These are phyloP conservation scores for Ophiobolus disseminans DNA, from an alignment of 2,329 filamentous ascomycete genomes.

Conservation along the genomic window DNA sequence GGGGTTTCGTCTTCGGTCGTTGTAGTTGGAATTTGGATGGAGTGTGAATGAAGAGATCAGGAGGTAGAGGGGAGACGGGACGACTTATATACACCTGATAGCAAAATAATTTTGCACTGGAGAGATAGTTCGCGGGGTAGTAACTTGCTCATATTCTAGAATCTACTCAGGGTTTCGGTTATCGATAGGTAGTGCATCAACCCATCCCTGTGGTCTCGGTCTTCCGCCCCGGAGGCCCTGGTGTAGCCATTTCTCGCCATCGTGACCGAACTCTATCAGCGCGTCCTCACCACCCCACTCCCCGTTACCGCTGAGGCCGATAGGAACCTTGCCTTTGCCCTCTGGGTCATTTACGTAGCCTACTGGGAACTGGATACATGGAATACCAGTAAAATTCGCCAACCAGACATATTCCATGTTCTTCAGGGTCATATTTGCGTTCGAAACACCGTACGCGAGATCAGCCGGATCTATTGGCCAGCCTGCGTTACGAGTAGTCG, in stretches of 20 bases:
- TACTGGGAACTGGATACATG: constrained; percentile 75
- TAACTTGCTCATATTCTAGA: too few species aligned
- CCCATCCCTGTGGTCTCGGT: constrained; percentile 46
- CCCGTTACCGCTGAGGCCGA: constrained; percentile 62
- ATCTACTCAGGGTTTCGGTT: too few species aligned
- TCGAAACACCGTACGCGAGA: constrained; percentile 68
- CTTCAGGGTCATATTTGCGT: constrained; percentile 74
- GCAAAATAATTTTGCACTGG: too few species aligned
- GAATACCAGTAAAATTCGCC: constrained; percentile 81
- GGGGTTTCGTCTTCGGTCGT: too few species aligned
- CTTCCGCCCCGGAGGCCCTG: constrained; percentile 45
- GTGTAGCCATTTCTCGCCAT: constrained; percentile 58
- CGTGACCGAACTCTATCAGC: constrained; percentile 60
- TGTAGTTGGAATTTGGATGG: too few species aligned
- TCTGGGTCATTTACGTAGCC: constrained; percentile 74
- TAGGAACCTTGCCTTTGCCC: constrained; percentile 61
- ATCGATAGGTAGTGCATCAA: constrained; percentile 51
- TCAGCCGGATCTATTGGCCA: constrained; percentile 76
- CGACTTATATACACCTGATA: too few species aligned
- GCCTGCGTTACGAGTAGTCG: constrained; percentile 76
- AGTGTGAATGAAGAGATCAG: too few species aligned
- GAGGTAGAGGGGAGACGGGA: too few species aligned
- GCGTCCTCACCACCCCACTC: constrained; percentile 63
- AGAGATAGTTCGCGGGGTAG: too few species aligned
- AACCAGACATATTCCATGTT: constrained; percentile 88